Conservation (phyloP, 2,329 filamentous ascomycete genomes). For the Claviceps digitariae region DNA sequence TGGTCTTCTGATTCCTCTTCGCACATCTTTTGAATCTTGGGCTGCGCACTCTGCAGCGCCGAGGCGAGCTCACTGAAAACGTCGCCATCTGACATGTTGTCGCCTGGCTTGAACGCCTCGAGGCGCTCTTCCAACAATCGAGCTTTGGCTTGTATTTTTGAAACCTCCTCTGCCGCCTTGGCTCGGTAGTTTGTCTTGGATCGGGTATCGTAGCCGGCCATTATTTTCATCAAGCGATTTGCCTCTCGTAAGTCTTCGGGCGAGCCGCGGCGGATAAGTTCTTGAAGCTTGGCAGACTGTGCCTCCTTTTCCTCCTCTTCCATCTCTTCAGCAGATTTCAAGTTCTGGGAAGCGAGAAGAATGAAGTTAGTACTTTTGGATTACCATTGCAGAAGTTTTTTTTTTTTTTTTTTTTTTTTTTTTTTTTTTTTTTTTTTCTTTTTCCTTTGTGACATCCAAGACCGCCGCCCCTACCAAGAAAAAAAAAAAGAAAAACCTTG, state of each 20-base stretch:
- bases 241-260: slow-evolving; percentile 93
- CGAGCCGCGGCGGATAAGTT: slow-evolving; percentile 81
- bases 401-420: neutral
- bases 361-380: neutral
- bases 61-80: slow-evolving; percentile 76
- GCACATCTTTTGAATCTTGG: slow-evolving; percentile 99
- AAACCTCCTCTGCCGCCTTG: slow-evolving; percentile 90
- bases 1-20: slow-evolving; percentile 96
- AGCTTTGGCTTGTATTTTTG: slow-evolving; percentile 92
- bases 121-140: slow-evolving; percentile 84
- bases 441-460: no score
- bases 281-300: slow-evolving; percentile 95
- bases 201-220: slow-evolving; percentile 93
- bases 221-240: slow-evolving; percentile 96
- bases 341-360: slow-evolving; percentile 43
- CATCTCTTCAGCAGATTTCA: slow-evolving; percentile 97
- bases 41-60: slow-evolving; percentile 82
- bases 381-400: neutral
- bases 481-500: neutral
- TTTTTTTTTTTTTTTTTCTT: no score
- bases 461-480: no score
- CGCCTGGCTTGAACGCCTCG: slow-evolving; percentile 68
- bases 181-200: slow-evolving; percentile 96
- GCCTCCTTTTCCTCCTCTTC: slow-evolving; percentile 91
- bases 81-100: slow-evolving; percentile 56